These are phyloP conservation scores for Vitis hybrid DNA, from an alignment of 177 flowering plant species.

Conservation along the genomic window DNA sequence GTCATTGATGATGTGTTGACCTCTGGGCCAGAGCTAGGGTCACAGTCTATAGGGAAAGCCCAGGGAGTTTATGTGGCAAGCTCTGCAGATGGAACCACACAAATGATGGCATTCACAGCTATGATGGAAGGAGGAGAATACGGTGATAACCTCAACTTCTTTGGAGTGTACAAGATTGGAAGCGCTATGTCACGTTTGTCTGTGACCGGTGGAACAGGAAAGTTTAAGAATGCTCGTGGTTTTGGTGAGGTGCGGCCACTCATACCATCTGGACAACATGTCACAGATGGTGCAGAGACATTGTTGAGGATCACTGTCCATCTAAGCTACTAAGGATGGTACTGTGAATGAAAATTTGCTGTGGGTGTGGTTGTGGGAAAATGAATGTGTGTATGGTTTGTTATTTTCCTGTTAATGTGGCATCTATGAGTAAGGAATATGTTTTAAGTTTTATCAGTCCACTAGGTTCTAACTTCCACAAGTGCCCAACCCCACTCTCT, in stretches of 20 bases:
- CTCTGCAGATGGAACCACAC: conserved; percentile 69
- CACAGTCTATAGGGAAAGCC: conserved; percentile 63
- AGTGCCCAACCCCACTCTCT: too few relatives aligned
- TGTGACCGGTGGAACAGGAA: conserved; percentile 82
- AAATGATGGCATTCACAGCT: conserved; percentile 88
- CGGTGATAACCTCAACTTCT: conserved; percentile 77
- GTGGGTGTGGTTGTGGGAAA: conserved; percentile 11
- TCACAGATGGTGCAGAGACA: conserved; percentile 68
- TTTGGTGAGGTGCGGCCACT: conserved; percentile 71
- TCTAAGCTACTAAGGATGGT: conserved; percentile 43
- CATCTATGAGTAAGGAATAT: too few relatives aligned
- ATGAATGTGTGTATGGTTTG: background rate
- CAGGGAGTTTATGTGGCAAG: conserved; percentile 89
- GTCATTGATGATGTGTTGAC: conserved; percentile 63
- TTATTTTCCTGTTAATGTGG: too few relatives aligned
- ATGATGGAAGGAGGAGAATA: conserved; percentile 86
- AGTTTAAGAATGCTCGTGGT: conserved; percentile 71
- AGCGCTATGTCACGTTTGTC: conserved; percentile 58
- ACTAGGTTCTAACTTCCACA: too few relatives aligned
- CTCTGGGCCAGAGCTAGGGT: conserved; percentile 43
- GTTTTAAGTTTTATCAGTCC: too few relatives aligned
- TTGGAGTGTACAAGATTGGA: conserved; percentile 68
- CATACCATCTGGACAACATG: conserved; percentile 68
- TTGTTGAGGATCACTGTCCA: conserved; percentile 69
- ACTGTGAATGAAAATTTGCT: background rate